Evolutionary conservation across 257 asterid genomes (phyloP).

Genomic region (Przewalskia tangutica): DNA sequence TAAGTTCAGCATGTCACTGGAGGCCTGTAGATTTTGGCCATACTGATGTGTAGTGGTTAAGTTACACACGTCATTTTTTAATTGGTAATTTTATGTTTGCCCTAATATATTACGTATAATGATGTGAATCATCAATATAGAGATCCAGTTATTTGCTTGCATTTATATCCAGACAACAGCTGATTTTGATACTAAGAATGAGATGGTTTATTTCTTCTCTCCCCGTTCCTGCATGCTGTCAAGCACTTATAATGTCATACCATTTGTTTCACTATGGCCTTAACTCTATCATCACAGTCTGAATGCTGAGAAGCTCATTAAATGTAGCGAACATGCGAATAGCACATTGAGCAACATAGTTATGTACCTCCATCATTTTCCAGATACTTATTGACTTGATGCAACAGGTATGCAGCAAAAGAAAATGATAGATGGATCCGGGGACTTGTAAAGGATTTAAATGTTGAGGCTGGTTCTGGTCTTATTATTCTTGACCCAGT

Average conservation of each 20-base stretch:
- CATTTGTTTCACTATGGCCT: neutral
- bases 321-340: neutral
- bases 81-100: neutral
- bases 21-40: neutral
- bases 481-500: slow-evolving; percentile 94
- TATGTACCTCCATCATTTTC: neutral
- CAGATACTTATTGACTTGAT: slow-evolving; percentile 1
- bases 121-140: neutral
- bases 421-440: slow-evolving; percentile 92
- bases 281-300: neutral
- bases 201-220: neutral
- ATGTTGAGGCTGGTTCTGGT: slow-evolving; percentile 96
- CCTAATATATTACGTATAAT: neutral
- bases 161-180: neutral
- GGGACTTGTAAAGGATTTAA: slow-evolving; percentile 82
- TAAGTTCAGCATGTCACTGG: neutral
- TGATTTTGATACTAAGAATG: neutral
- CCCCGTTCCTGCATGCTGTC: neutral
- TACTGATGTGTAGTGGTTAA: neutral
- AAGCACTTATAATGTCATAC: neutral
- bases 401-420: slow-evolving; percentile 86
- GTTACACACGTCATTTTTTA: neutral
- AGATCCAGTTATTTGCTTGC: neutral
- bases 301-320: neutral
- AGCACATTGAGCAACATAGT: neutral